Evolutionary conservation across 1,284 basidiomycete species (phyloP).

Genomic region (Sporisorium sorghi): DNA sequence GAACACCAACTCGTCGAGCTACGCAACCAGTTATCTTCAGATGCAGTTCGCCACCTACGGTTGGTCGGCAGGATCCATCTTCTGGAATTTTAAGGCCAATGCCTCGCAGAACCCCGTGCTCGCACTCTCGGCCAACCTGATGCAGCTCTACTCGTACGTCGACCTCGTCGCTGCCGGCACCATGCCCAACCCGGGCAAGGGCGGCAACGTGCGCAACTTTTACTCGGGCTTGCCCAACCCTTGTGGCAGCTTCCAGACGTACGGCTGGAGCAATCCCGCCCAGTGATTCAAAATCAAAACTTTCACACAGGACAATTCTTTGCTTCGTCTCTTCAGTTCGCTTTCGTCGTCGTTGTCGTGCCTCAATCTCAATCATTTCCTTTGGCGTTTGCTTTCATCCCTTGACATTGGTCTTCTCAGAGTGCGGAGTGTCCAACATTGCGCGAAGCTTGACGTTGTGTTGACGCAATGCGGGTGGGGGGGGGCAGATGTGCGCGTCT

Average conservation of each 20-base stretch:
- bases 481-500: no score
- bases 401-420: background rate
- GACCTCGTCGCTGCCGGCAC: conserved; percentile 43
- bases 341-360: no score
- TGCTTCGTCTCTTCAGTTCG: no score
- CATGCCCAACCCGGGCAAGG: conserved; percentile 46
- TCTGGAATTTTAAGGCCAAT: conserved; percentile 64
- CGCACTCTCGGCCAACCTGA: conserved; percentile 26
- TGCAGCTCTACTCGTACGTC: conserved; percentile 52
- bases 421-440: background rate
- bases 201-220: conserved; percentile 32
- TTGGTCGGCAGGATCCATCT: conserved; percentile 65
- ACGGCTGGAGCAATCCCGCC: conserved; percentile 35
- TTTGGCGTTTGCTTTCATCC: background rate
- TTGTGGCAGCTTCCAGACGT: conserved; percentile 41
- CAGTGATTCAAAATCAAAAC: no score
- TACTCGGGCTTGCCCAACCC: conserved; percentile 35
- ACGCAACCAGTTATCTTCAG: conserved; percentile 39
- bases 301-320: no score
- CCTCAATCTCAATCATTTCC: no score
- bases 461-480: no score
- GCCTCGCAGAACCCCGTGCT: conserved; percentile 38
- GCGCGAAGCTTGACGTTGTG: no score
- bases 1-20: conserved; percentile 34
- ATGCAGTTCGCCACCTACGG: conserved; percentile 63